Percentiles rank a stretch among this genome's conserved stretches.
phyloP scores from a whole-genome alignment of 2,329 filamentous ascomycete genomes.

The Phialophora verrucosa region DNA sequence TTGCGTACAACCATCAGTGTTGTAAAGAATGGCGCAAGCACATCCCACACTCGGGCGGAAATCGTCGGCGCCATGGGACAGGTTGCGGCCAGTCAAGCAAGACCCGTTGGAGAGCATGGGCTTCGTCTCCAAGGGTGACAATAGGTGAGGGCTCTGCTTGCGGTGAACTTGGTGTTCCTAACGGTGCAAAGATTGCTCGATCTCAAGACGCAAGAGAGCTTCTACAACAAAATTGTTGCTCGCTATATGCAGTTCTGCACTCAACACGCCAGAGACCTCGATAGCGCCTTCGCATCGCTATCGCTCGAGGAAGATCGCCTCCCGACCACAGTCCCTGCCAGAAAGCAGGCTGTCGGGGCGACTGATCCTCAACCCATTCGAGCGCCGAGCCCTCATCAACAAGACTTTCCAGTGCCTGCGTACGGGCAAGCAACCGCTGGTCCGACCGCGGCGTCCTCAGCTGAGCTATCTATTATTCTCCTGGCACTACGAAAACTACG shows the following conservation, averaged over 20 bases:
- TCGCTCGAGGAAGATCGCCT: constrained; percentile 45
- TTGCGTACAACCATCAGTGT: background rate
- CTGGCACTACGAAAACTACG: constrained; percentile 88
- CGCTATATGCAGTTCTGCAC: constrained; percentile 91
- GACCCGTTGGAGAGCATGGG: constrained; percentile 83
- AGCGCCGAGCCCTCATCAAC: constrained; percentile 14
- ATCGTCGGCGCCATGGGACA: constrained; percentile 59
- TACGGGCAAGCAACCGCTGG: constrained; percentile 28
- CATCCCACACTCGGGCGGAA: constrained; percentile 34
- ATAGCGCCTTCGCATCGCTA: constrained; percentile 74
- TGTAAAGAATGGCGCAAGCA: constrained; percentile 25
- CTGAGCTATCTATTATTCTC: constrained; percentile 75
- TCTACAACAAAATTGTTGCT: constrained; percentile 85
- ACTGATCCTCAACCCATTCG: background rate
- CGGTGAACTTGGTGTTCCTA: constrained; percentile 40
- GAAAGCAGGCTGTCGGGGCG: constrained; percentile 43
- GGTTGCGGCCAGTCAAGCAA: constrained; percentile 73
- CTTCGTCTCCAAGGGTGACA: constrained; percentile 89
- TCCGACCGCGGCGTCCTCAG: constrained; percentile 49
- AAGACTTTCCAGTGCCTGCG: constrained; percentile 11
- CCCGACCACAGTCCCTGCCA: constrained; percentile 47
- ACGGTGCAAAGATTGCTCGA: constrained; percentile 66
- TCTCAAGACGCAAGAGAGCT: constrained; percentile 78
- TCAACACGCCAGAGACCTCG: constrained; percentile 72
- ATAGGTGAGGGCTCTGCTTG: constrained; percentile 61